These are phyloP conservation scores for Hibiscus syriacus DNA, from an alignment of 345 rosid genomes.

Conservation along the genomic window DNA sequence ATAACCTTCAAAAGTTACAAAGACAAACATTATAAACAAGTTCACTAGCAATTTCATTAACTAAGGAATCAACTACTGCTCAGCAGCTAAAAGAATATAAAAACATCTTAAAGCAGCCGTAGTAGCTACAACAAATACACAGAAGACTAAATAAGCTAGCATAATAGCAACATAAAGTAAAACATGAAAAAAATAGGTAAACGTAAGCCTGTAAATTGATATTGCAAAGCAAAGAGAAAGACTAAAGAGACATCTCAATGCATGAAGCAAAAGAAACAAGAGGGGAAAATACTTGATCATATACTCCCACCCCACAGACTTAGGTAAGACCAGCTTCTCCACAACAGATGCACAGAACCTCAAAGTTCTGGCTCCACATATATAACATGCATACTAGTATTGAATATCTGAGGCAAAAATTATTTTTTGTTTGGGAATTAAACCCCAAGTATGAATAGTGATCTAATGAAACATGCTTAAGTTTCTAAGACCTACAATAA, in stretches of 20 bases:
- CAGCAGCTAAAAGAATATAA: not conserved
- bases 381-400: not conserved
- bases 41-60: not conserved
- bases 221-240: not conserved
- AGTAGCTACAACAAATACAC: not conserved
- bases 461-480: not conserved
- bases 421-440: not conserved
- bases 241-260: not conserved
- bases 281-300: not conserved
- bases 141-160: not conserved
- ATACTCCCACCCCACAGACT: not conserved
- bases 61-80: not conserved
- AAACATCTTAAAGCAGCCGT: not conserved
- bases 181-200: not conserved
- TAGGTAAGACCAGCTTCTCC: not conserved
- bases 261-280: not conserved
- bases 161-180: not conserved
- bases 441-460: not conserved
- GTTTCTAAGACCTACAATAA: not conserved
- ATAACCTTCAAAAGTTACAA: constrained; percentile 25
- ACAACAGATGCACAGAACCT: not conserved
- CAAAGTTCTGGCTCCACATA: not conserved
- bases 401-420: not conserved
- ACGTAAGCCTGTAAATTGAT: not conserved
- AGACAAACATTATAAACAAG: not conserved